A percentile compares a stretch with the other conserved stretches of the same genome.
These are phyloP conservation scores for Aureobasidium musti DNA, from an alignment of 2,329 filamentous ascomycete species.

Conservation along the genomic window DNA sequence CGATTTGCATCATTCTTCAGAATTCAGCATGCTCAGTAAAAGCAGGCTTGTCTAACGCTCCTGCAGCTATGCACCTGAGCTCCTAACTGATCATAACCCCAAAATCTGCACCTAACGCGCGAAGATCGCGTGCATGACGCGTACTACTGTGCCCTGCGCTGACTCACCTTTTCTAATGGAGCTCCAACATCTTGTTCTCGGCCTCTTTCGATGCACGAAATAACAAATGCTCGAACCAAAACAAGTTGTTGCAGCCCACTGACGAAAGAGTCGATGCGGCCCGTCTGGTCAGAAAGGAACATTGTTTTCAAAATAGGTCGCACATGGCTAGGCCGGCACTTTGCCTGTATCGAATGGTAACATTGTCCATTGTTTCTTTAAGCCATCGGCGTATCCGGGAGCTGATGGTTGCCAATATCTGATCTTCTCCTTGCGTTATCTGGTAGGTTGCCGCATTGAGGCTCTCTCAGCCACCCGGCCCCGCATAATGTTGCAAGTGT, in stretches of 20 bases:
- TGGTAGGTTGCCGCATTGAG: conserved; percentile 18
- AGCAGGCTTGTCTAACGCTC: conserved; percentile 21
- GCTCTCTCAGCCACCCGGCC: conserved; percentile 23
- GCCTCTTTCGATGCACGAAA: neutral
- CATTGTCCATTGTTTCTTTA: neutral
- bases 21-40: too few species aligned
- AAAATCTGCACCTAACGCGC: conserved; percentile 21
- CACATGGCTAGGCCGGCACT: too few species aligned
- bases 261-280: neutral
- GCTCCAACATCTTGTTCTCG: neutral
- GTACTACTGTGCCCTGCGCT: conserved; percentile 11
- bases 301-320: neutral
- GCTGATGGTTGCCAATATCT: conserved; percentile 3
- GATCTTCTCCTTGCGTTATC: conserved; percentile 10
- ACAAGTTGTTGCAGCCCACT: neutral
- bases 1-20: too few species aligned
- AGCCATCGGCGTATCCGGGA: conserved; percentile 11
- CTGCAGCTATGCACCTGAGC: conserved; percentile 24
- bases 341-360: neutral
- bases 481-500: neutral
- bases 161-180: neutral
- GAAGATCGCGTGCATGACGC: conserved; percentile 28
- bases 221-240: neutral
- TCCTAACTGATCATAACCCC: conserved; percentile 14
- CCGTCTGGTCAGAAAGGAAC: neutral